Percentiles rank a stretch among this genome's conserved stretches.
phyloP scores from a whole-genome alignment of 2,329 filamentous ascomycete genomes.

The Leptographium flavum region DNA sequence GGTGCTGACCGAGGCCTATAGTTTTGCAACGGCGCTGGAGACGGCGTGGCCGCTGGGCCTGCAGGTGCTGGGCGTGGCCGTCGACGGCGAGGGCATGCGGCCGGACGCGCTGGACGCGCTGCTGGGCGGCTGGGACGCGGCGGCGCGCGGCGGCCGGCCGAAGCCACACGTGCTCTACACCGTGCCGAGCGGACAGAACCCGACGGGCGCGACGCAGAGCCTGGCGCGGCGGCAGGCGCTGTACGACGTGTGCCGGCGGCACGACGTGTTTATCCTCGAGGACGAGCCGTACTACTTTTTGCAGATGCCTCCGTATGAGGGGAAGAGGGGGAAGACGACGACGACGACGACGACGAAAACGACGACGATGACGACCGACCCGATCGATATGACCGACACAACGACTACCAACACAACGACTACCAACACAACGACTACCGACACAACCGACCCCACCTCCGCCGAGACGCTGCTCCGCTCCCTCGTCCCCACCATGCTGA shows the following conservation, averaged over 20 bases:
- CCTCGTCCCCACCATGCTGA: conserved; percentile 62
- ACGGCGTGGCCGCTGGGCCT: conserved; percentile 40
- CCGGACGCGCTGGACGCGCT: conserved; percentile 37
- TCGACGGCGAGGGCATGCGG: conserved; percentile 40
- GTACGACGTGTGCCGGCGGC: conserved; percentile 66
- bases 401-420: too few species aligned
- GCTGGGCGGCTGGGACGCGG: conserved; percentile 34
- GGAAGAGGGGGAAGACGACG: conserved; percentile 16
- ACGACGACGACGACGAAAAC: too few species aligned
- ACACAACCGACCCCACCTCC: neutral
- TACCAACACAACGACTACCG: too few species aligned
- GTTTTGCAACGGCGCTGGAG: conserved; percentile 61
- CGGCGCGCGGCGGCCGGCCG: conserved; percentile 24
- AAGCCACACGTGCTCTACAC: conserved; percentile 45
- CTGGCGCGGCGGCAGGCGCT: conserved; percentile 52
- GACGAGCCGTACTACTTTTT: conserved; percentile 94
- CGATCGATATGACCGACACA: too few species aligned
- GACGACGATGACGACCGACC: too few species aligned
- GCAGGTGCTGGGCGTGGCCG: conserved; percentile 31
- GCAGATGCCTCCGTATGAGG: conserved; percentile 67
- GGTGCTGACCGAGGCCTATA: conserved; percentile 80
- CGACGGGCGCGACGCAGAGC: conserved; percentile 73
- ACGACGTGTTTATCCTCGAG: conserved; percentile 77
- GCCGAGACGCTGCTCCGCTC: conserved; percentile 30
- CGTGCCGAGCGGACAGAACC: conserved; percentile 71